Evolutionary conservation across 495 filamentous ascomycete genomes (phyloP), one percentile per base, ranked within the genome.

Genomic region (Aspergillus leporis): DNA sequence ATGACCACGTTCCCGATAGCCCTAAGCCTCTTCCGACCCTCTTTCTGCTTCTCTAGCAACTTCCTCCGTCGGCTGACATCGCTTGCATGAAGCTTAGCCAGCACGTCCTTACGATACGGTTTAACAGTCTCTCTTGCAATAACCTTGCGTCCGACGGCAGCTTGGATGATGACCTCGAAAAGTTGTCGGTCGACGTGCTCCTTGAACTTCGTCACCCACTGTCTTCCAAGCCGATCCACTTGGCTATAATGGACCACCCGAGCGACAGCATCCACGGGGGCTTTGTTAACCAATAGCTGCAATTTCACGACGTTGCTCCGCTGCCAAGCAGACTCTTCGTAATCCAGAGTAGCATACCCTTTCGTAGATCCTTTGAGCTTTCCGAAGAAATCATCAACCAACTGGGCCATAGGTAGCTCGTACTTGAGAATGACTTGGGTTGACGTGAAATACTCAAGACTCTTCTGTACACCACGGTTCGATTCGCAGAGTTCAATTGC

Each of bases 361-460:
- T 89, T 89, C 16, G 92, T 96, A 3, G 87, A 83, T 23, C 92
- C 90, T 72, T 98, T 98, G 53, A 98, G 78, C 73, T 95, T 96
- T 23, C 95, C 95, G 70, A 98, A 98, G 76, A 98, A 90, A 72
- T 98, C 93, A 64, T 97, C 93, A 1, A 98, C 94, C 8, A 98
- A 77, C 48, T 94, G 90, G 2, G 91, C 83, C 16, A 97, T 79
- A 0, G 94, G 94, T 8, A 98, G 74, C 36, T 90, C 86, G 72
- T 98, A 98, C 65, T 93, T 94, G 46, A 98, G 76, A 60, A 98
- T 98, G 56, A 97, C 94, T 72, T 98, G 94, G 4, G 87, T 91
- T n/a, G 90, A 78, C 5, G 90, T 92, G 77, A 97, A 98, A 78
- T 93, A 98, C 53, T 90, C 87, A 21, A 98, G 75, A 56, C 86